Percentiles rank a stretch among this genome's conserved stretches.
phyloP scores from a whole-genome alignment of 352 stramenopile genomes.

The Pythium rhizo-oryzae region DNA sequence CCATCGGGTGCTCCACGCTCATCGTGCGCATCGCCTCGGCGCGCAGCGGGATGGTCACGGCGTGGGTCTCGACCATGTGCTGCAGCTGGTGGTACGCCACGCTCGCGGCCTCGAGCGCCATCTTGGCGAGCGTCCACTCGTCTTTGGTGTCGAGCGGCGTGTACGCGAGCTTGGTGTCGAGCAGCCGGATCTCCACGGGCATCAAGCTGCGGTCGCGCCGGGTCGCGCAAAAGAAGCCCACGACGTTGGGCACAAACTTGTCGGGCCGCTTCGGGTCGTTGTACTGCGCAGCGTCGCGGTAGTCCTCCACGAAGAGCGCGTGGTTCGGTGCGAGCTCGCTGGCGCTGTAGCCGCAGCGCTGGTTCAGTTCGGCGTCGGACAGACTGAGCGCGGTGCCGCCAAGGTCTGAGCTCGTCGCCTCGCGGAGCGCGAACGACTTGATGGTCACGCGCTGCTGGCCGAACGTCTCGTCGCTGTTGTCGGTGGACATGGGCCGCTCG shows the following conservation, averaged over 20 bases:
- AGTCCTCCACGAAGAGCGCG: constrained; percentile 19
- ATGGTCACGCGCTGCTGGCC: constrained; percentile 36
- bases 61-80: constrained; percentile 25
- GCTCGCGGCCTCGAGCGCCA: constrained; percentile 15
- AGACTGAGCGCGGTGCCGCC: background rate
- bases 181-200: constrained; percentile 24
- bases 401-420: background rate
- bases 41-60: constrained; percentile 14
- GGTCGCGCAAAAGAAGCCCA: constrained; percentile 18
- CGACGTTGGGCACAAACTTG: constrained; percentile 23
- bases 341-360: constrained; percentile 3
- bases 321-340: background rate
- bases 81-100: constrained; percentile 20
- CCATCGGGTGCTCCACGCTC: constrained; percentile 10
- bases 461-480: constrained; percentile 46
- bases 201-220: background rate
- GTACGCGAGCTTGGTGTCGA: too few species aligned
- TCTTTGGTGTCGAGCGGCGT: constrained; percentile 12
- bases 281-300: constrained; percentile 7
- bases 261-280: constrained; percentile 11
- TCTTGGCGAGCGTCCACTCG: constrained; percentile 28
- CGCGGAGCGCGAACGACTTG: constrained; percentile 14
- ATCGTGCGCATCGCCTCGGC: background rate
- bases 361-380: background rate
- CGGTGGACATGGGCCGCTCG: constrained; percentile 25